Evolutionary conservation across 441 rosid genomes (phyloP).

Genomic region (Eugenia klotzschiana): DNA sequence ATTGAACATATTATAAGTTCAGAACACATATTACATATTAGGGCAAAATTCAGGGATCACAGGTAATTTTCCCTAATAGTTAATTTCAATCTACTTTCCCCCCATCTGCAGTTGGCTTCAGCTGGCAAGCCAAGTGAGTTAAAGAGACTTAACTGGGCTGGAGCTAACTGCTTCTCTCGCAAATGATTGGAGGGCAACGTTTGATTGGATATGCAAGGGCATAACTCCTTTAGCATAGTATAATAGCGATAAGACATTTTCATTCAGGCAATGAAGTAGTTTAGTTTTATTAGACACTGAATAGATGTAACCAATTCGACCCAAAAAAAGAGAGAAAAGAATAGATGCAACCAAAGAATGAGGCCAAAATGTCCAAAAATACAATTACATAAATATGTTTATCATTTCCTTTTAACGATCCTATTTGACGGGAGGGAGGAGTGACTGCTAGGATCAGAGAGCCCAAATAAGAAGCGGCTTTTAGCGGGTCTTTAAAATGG

Average conservation of each 20-base stretch:
- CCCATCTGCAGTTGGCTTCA: not conserved
- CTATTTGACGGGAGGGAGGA: not conserved
- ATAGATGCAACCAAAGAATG: no score
- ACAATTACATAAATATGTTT: not conserved
- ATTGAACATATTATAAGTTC: no score
- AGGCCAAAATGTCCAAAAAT: not conserved
- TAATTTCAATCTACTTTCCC: not conserved
- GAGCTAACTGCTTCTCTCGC: not conserved
- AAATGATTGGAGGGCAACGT: not conserved
- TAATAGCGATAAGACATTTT: not conserved
- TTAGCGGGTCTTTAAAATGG: no score
- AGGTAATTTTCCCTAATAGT: no score
- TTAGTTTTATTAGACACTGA: not conserved
- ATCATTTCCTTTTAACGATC: no score
- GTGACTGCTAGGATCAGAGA: not conserved
- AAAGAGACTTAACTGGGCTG: not conserved
- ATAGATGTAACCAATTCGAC: not conserved
- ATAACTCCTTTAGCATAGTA: not conserved
- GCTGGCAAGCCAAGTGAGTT: not conserved
- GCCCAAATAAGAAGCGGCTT: not conserved
- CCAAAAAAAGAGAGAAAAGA: no score
- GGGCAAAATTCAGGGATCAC: accelerated
- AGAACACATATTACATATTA: no score
- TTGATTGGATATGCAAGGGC: not conserved
- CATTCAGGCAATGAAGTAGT: not conserved